Percentiles rank a stretch among this genome's conserved stretches.
Evolutionary conservation across 768 basidiomycete species (phyloP).

Genomic region (Russula sp.): DNA sequence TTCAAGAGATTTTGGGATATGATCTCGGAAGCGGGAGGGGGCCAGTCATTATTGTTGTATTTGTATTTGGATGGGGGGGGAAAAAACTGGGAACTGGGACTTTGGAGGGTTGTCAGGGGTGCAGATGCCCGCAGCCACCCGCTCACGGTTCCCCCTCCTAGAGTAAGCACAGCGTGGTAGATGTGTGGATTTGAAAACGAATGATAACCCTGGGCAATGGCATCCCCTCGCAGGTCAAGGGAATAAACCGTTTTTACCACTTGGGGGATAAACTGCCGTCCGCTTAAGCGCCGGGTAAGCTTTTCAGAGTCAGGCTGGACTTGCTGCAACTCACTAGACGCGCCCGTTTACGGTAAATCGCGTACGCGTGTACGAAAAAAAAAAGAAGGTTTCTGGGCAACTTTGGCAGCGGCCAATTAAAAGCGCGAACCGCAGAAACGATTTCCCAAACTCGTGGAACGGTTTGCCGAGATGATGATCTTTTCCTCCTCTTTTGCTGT

Average conservation of each 20-base stretch:
- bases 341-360: background rate
- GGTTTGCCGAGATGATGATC: background rate
- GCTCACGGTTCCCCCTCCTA: no score
- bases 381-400: background rate
- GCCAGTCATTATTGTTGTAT: no score
- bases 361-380: background rate
- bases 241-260: background rate
- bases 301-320: background rate
- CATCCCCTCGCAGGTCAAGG: background rate
- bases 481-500: background rate
- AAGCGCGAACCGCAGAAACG: constrained; percentile 3
- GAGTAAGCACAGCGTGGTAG: background rate
- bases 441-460: background rate
- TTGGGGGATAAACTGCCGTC: constrained; percentile 13
- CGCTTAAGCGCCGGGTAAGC: background rate
- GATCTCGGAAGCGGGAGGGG: no score
- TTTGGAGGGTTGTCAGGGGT: no score
- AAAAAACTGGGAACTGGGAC: no score
- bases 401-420: background rate
- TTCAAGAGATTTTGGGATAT: no score
- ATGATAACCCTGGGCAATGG: constrained; percentile 4
- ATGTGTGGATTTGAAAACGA: background rate
- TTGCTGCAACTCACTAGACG: no score
- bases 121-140: no score
- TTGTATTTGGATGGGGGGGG: no score